A percentile compares a stretch with the other conserved stretches of the same genome.
Evolutionary conservation across 1,139 yeast genomes (phyloP).

Genomic region (Yamadazyma sp.): DNA sequence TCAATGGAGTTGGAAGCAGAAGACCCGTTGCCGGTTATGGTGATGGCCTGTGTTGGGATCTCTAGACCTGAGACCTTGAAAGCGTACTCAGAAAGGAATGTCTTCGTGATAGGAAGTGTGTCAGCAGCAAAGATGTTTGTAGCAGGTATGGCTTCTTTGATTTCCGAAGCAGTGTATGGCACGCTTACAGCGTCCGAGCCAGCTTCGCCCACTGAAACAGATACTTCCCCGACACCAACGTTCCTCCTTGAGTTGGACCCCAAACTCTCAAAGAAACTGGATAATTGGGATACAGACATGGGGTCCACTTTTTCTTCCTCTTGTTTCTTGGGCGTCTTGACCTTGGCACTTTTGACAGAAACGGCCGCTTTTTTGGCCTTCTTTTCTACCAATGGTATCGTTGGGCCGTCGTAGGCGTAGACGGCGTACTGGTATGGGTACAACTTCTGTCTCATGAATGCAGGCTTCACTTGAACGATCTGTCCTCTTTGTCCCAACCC

Average conservation of each 20-base stretch:
- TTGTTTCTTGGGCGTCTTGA: slow-evolving; percentile 6
- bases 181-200: slow-evolving; percentile 7
- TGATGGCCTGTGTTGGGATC: slow-evolving; percentile 27
- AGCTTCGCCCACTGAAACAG: slow-evolving; percentile 4
- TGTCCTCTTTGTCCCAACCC: slow-evolving; percentile 68
- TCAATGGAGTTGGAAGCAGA: slow-evolving; percentile 20
- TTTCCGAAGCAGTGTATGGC: slow-evolving; percentile 29
- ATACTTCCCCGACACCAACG: slow-evolving; percentile 3
- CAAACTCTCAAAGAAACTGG: slow-evolving; percentile 29
- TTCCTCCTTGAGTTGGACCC: slow-evolving; percentile 1
- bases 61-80: slow-evolving; percentile 32
- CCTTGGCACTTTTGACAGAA: slow-evolving; percentile 8
- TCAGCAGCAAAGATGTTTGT: slow-evolving; percentile 20
- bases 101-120: slow-evolving; percentile 30
- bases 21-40: slow-evolving; percentile 16
- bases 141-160: slow-evolving; percentile 33
- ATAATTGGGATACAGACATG: slow-evolving; percentile 42
- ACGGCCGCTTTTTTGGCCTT: slow-evolving; percentile 7
- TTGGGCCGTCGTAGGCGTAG: slow-evolving; percentile 59
- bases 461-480: slow-evolving; percentile 73
- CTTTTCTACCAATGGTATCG: slow-evolving; percentile 58
- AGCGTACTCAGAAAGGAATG: slow-evolving; percentile 22
- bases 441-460: slow-evolving; percentile 77
- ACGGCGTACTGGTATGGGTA: slow-evolving; percentile 74
- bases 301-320: slow-evolving; percentile 7